Conservation (phyloP, 2,329 filamentous ascomycete species). For the Gaeumannomyces tritici region DNA sequence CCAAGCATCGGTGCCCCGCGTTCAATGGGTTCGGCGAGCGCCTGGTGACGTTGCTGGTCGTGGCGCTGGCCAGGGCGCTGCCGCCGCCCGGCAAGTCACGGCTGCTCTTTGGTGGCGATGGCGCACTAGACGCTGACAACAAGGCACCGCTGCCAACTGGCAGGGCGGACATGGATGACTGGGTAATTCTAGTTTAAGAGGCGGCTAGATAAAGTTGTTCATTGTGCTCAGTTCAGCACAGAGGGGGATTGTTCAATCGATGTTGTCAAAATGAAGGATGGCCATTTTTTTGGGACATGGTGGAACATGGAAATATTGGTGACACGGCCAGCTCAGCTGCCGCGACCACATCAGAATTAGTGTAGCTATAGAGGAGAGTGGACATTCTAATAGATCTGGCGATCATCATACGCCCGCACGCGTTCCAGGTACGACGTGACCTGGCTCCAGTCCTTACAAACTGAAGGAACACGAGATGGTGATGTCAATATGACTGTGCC, state of each 20-base stretch:
- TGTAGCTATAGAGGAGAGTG: background rate
- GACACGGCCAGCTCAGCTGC: background rate
- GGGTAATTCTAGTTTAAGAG: conserved; percentile 6
- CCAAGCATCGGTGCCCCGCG: conserved; percentile 18
- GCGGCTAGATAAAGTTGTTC: background rate
- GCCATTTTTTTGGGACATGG: background rate
- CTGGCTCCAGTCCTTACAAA: conserved; percentile 32
- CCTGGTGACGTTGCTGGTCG: conserved; percentile 18
- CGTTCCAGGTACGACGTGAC: conserved; percentile 32
- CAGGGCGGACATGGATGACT: conserved; percentile 19
- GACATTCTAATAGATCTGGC: conserved; percentile 28
- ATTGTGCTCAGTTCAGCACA: background rate
- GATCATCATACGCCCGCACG: conserved; percentile 33
- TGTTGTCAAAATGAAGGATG: background rate
- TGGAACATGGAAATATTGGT: background rate
- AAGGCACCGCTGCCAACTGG: conserved; percentile 14
- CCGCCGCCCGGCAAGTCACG: conserved; percentile 6
- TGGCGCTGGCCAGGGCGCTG: conserved; percentile 14
- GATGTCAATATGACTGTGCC: background rate
- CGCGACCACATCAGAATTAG: background rate
- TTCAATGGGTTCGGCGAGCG: conserved; percentile 17
- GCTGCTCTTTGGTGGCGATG: conserved; percentile 6
- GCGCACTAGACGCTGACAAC: conserved; percentile 2
- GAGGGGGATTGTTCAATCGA: background rate
- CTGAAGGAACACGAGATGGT: conserved; percentile 11